These are phyloP conservation scores for Ambrosia hybrid DNA, from an alignment of 140 eudicot genomes.

Conservation along the genomic window DNA sequence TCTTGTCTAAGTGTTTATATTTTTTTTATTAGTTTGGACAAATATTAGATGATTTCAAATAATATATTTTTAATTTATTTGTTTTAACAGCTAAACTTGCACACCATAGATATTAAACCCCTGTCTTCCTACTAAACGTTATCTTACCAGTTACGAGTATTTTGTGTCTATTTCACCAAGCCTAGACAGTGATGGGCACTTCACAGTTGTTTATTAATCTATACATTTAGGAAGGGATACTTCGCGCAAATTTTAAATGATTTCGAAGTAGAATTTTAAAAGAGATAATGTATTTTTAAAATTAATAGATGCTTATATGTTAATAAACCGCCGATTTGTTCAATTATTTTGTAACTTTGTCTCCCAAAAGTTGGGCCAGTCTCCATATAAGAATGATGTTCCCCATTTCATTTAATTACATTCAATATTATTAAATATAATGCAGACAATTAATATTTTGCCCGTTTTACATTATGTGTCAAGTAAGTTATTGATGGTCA, in stretches of 20 bases:
- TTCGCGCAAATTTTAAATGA: background rate
- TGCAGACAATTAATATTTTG: background rate
- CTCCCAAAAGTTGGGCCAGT: slow-evolving; percentile 15
- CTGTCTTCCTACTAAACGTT: too few species aligned
- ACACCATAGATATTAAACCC: too few species aligned
- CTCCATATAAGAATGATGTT: slow-evolving; percentile 12
- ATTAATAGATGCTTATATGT: background rate
- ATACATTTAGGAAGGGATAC: too few species aligned
- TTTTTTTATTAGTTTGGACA: background rate
- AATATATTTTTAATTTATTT: too few species aligned
- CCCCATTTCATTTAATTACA: slow-evolving; percentile 14
- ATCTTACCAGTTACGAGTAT: too few species aligned
- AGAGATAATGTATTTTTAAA: background rate
- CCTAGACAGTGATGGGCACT: too few species aligned
- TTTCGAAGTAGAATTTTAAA: background rate
- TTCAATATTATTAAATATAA: background rate
- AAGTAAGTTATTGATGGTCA: background rate
- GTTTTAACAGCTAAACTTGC: too few species aligned
- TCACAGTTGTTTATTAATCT: too few species aligned
- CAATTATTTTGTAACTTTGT: slow-evolving; percentile 14
- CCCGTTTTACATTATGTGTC: slow-evolving; percentile 13
- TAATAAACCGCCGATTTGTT: background rate
- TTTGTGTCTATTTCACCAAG: too few species aligned
- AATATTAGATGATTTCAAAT: background rate
- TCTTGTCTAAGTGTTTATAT: background rate